Evolutionary conservation across 768 basidiomycete species (phyloP), one percentile per base, ranked within the genome.

Genomic region (Lactarius tabidus): DNA sequence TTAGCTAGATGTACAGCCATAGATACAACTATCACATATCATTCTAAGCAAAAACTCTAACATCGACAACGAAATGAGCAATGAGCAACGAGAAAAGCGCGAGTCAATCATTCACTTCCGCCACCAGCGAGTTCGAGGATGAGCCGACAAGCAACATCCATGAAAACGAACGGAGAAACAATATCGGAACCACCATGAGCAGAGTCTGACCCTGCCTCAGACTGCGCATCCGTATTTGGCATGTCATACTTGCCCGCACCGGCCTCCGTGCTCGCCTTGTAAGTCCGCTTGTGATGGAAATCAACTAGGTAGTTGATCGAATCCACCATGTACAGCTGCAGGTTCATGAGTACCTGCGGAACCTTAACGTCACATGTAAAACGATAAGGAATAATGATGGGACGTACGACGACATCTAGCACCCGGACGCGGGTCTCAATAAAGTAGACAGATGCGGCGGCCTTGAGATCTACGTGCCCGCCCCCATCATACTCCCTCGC

Each of bases 201-300:
- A 3, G 81, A 79, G 58, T 89, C 86, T 35, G 82, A 85, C 63
- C 80, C 81, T 36, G 80, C 78, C 63, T 85, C 83, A 10, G 83
- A 80, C 55, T 81, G 74, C 18, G 79, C 75, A 60, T 84, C 84
- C n/a, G 75, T 77, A 55, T 75, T 75, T 51, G 76, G 79, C 81
- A 87, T 87, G 71, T 90, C 90, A 70, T 86, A 93, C 67, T 82
- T 87, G 20, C 84, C 87, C 20, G 89, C 87, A 7, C 80, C 89
- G 0, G 84, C 80, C 45, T 88, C 85, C 15, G 79, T 80, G 2
- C 85, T 85, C 7, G 91, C 92, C 69, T 80, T 83, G 76, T 98
- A 97, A 59, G 94, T 91, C 74, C 93, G 95, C 75, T 97, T 93
- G 79, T 98, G 95, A 71, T 97, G 89, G 78, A 99, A 99, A 74